Conservation (phyloP, 2,329 filamentous ascomycete species). For the Ascochyta viciae-villosae region DNA sequence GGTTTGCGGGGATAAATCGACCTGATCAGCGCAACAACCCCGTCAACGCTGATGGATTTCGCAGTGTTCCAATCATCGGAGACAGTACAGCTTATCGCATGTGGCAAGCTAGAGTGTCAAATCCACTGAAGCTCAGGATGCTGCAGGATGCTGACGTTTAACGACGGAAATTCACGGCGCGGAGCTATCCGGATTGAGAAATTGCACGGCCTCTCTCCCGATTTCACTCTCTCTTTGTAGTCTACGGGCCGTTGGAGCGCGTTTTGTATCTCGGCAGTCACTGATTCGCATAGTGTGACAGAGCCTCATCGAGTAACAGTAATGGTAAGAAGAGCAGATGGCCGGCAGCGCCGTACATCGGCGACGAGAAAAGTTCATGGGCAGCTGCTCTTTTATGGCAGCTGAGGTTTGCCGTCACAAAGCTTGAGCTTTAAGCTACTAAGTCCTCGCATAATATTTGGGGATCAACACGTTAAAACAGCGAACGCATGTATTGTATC, state of each 20-base stretch:
- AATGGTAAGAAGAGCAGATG: neutral
- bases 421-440: neutral
- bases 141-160: constrained; percentile 30
- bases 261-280: neutral
- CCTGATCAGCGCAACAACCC: constrained; percentile 28
- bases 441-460: neutral
- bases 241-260: constrained; percentile 1
- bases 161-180: constrained; percentile 33
- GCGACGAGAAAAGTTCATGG: neutral
- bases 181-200: constrained; percentile 1
- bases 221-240: neutral
- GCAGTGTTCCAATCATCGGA: constrained; percentile 10
- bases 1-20: constrained; percentile 36
- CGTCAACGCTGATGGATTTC: constrained; percentile 5
- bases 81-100: constrained; percentile 13
- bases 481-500: neutral
- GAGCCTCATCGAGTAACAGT: constrained; percentile 18
- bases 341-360: constrained; percentile 1
- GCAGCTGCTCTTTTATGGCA: neutral
- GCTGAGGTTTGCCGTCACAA: constrained; percentile 1
- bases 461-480: neutral
- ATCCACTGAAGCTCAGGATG: constrained; percentile 20
- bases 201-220: constrained; percentile 14
- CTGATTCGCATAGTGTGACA: constrained; percentile 5
- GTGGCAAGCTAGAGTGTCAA: constrained; percentile 15